Percentiles rank a stretch among this genome's conserved stretches.
Conservation (phyloP, 2,329 filamentous ascomycete species). For the Coniochaeta sp. region DNA sequence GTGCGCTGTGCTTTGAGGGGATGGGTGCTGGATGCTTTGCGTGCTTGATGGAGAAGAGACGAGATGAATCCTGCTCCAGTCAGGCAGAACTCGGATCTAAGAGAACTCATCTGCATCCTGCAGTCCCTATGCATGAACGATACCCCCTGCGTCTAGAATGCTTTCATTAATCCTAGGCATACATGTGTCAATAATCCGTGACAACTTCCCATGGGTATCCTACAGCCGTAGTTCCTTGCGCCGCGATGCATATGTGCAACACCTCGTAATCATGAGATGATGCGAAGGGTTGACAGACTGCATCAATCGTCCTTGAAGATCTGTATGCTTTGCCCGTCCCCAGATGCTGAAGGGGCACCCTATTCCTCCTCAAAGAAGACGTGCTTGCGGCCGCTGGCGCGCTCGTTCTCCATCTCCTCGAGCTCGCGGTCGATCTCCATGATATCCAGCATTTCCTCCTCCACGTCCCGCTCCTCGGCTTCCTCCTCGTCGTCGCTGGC, state of each 20-base stretch:
- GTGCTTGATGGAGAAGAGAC: background rate
- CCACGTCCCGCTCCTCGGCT: conserved; percentile 42
- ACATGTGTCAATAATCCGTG: background rate
- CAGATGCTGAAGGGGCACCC: background rate
- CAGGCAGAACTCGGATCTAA: background rate
- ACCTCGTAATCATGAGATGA: background rate
- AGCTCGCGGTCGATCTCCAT: conserved; percentile 58
- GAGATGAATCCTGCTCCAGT: background rate
- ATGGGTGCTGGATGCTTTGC: background rate
- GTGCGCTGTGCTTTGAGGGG: background rate
- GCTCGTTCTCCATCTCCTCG: conserved; percentile 44
- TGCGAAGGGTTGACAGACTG: background rate
- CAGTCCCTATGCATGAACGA: background rate
- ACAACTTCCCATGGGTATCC: background rate
- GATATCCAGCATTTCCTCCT: conserved; percentile 56
- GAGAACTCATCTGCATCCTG: background rate
- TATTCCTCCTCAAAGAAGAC: conserved; percentile 40
- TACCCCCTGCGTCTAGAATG: conserved; percentile 3
- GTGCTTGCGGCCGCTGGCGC: conserved; percentile 40
- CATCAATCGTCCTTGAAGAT: background rate
- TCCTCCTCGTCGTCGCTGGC: conserved; percentile 38
- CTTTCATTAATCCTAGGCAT: conserved; percentile 4
- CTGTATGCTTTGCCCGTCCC: background rate
- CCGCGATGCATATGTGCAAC: background rate
- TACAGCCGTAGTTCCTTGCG: background rate